phyloP scores from a whole-genome alignment of 2,329 filamentous ascomycete genomes.

The Ceratocystis smalleyi region DNA sequence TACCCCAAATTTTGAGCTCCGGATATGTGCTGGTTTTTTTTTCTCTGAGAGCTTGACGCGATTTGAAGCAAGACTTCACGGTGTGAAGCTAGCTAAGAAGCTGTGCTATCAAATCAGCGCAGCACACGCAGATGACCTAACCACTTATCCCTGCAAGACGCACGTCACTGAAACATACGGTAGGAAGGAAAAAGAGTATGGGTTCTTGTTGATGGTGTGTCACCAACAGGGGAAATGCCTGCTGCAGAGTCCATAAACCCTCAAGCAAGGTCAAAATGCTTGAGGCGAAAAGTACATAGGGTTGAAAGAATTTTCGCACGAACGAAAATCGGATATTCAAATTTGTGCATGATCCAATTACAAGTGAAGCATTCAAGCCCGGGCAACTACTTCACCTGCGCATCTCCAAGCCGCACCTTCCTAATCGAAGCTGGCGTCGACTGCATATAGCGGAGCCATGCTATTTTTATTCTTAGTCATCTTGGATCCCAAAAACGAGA shows the following conservation, averaged over 20 bases:
- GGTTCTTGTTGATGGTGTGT: not conserved
- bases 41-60: not conserved
- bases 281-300: not conserved
- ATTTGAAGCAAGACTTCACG: not conserved
- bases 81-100: not conserved
- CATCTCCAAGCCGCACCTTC: not conserved
- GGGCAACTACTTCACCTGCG: not conserved
- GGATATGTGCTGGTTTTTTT: too few species aligned
- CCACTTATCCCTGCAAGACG: not conserved
- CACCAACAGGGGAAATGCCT: not conserved
- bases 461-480: not conserved
- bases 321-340: not conserved
- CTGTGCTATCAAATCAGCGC: not conserved
- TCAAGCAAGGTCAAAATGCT: not conserved
- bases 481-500: not conserved
- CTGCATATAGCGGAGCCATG: not conserved
- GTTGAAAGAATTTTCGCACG: not conserved
- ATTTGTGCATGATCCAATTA: not conserved
- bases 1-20: not conserved
- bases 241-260: not conserved
- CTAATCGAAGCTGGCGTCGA: not conserved
- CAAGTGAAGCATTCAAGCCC: not conserved
- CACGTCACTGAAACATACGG: constrained; percentile 4
- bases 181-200: not conserved
- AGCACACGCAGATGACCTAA: not conserved